phyloP scores from a whole-genome alignment of 805 yeast species.

The Starmerella potacharoeniae region DNA sequence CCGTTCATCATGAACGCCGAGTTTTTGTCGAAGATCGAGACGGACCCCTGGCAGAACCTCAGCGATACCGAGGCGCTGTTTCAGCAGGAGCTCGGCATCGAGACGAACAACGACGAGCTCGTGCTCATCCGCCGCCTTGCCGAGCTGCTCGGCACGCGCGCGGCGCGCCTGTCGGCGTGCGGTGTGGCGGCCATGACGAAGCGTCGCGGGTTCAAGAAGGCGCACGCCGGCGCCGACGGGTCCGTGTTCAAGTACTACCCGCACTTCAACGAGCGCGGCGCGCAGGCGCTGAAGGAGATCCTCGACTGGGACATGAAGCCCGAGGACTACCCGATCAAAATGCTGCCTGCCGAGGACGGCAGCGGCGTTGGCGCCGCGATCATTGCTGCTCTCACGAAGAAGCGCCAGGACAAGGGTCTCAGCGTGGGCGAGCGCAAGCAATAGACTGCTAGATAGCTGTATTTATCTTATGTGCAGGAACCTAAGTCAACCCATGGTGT shows the following conservation, averaged over 20 bases:
- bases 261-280: slow-evolving; percentile 79
- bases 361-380: slow-evolving; percentile 98
- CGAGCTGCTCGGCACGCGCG: slow-evolving; percentile 80
- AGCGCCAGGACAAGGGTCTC: slow-evolving; percentile 56
- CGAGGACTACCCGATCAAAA: slow-evolving; percentile 64
- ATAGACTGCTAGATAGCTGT: not conserved
- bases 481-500: no score
- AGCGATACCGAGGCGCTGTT: slow-evolving; percentile 62
- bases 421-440: slow-evolving; percentile 26
- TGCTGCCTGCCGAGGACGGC: slow-evolving; percentile 95
- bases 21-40: slow-evolving; percentile 74
- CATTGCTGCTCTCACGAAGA: slow-evolving; percentile 87
- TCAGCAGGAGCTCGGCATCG: slow-evolving; percentile 44
- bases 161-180: slow-evolving; percentile 85
- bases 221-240: slow-evolving; percentile 94
- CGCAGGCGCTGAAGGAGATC: slow-evolving; percentile 76
- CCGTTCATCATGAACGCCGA: slow-evolving; percentile 81
- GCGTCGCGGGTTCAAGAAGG: slow-evolving; percentile 58
- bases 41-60: slow-evolving; percentile 78
- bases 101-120: slow-evolving; percentile 67
- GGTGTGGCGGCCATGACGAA: slow-evolving; percentile 90
- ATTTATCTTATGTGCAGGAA: not conserved
- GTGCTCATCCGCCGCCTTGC: slow-evolving; percentile 70
- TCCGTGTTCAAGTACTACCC: slow-evolving; percentile 93
- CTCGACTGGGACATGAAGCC: slow-evolving; percentile 58